phyloP scores from a whole-genome alignment of 2,329 filamentous ascomycete genomes.

The Trichoderma asperellum region DNA sequence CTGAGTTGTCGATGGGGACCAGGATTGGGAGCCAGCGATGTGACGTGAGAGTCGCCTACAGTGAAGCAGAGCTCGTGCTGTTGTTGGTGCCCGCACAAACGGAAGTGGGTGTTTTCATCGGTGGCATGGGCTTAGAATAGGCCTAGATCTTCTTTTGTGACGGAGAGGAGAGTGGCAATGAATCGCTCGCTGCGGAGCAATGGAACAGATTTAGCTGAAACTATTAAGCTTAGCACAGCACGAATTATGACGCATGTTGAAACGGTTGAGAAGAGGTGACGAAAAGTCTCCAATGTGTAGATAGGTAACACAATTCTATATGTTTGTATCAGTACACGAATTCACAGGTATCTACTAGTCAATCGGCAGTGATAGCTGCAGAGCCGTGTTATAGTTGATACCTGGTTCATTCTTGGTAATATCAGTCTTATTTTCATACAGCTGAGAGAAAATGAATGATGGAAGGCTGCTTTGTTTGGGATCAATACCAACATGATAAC shows the following conservation, averaged over 20 bases:
- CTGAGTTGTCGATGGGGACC: not conserved
- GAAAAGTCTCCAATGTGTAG: not conserved
- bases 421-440: too few relatives aligned
- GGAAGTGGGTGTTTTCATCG: conserved; percentile 14
- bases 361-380: not conserved
- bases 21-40: conserved; percentile 3
- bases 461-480: too few relatives aligned
- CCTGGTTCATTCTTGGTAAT: too few relatives aligned
- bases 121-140: not conserved
- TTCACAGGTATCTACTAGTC: not conserved
- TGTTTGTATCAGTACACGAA: not conserved
- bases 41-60: conserved; percentile 2
- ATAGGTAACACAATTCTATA: not conserved
- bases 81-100: conserved; percentile 20
- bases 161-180: not conserved
- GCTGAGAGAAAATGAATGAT: too few relatives aligned
- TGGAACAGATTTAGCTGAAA: not conserved
- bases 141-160: not conserved
- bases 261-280: not conserved
- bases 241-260: not conserved
- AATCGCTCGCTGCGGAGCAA: not conserved
- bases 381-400: too few relatives aligned
- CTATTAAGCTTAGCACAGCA: not conserved
- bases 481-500: not conserved
- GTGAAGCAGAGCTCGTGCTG: not conserved